These are phyloP conservation scores for Aspergillus cavernicola DNA, from an alignment of 495 filamentous ascomycete genomes.

Conservation along the genomic window DNA sequence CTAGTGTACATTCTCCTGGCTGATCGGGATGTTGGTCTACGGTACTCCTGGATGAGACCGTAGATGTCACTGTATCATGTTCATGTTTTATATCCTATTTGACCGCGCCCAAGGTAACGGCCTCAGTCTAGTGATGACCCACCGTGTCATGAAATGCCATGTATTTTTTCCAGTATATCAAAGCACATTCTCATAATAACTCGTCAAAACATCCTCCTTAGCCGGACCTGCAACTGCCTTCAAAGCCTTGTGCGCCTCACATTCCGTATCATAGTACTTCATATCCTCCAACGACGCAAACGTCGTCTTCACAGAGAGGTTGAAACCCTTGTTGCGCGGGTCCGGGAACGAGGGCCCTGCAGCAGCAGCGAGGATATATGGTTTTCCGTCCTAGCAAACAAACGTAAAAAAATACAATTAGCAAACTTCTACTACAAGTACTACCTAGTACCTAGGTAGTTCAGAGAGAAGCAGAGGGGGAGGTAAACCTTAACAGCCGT, in stretches of 20 bases:
- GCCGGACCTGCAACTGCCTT: constrained; percentile 46
- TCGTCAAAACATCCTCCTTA: constrained; percentile 44
- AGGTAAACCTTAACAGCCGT: constrained; percentile 47
- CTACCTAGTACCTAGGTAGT: too few species aligned
- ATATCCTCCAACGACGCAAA: constrained; percentile 65
- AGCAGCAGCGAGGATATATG: constrained; percentile 55
- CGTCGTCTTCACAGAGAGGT: constrained; percentile 52
- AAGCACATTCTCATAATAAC: constrained; percentile 45
- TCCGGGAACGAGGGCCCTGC: constrained; percentile 47
- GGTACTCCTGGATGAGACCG: constrained; percentile 16
- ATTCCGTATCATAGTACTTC: constrained; percentile 64
- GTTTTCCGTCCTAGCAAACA: constrained; percentile 66
- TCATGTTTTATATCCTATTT: constrained; percentile 14
- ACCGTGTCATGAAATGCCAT: constrained; percentile 14
- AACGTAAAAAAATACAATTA: too few species aligned
- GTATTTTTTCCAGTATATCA: constrained; percentile 15
- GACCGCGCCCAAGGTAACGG: constrained; percentile 10
- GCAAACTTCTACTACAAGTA: too few species aligned
- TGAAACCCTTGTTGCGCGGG: constrained; percentile 60
- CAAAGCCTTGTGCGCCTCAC: constrained; percentile 56
- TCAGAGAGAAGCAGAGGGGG: not conserved
- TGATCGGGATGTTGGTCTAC: constrained; percentile 10
- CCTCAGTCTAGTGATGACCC: constrained; percentile 15
- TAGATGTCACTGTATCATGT: constrained; percentile 19
- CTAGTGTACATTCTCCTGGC: constrained; percentile 18